Percentiles rank a stretch among this genome's conserved stretches.
These are phyloP conservation scores for Alopecurus myosuroides DNA, from an alignment of 176 grass and related monocot species.

Conservation along the genomic window DNA sequence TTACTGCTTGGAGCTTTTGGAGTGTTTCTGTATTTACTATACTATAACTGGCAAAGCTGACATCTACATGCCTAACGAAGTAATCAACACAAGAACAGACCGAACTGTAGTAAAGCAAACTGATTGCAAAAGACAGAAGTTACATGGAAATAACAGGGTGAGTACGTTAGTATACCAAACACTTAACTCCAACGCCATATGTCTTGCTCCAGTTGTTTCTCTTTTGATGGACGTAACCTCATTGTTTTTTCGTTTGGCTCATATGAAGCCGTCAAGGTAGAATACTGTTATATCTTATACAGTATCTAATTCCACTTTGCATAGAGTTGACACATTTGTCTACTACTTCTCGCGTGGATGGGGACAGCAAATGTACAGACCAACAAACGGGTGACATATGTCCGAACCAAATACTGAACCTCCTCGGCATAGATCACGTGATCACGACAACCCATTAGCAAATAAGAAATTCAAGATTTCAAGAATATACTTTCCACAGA, in stretches of 20 bases:
- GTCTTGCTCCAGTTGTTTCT: conserved; percentile 23
- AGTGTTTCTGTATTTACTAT: background rate
- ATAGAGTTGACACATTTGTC: conserved; percentile 46
- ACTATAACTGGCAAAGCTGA: background rate
- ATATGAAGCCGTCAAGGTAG: conserved; percentile 41
- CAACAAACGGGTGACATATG: background rate
- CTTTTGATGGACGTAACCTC: background rate
- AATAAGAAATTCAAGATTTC: background rate
- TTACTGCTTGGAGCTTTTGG: background rate
- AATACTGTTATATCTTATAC: conserved; percentile 17
- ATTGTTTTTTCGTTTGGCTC: conserved; percentile 27
- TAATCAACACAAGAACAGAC: conserved; percentile 15
- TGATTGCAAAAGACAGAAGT: conserved; percentile 20
- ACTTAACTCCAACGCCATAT: conserved; percentile 6
- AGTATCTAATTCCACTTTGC: conserved; percentile 23
- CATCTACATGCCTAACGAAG: conserved; percentile 13
- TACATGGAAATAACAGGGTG: conserved; percentile 26
- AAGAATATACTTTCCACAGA: background rate
- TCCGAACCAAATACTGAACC: background rate
- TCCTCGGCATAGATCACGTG: conserved; percentile 1
- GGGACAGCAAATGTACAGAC: conserved; percentile 10
- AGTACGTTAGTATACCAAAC: conserved; percentile 2
- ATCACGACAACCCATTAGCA: conserved; percentile 6
- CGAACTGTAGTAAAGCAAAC: background rate
- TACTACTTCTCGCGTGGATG: background rate